Base-by-base conservation (phyloP, 345 rosid genomes). In the Gossypium turneri region DNA sequence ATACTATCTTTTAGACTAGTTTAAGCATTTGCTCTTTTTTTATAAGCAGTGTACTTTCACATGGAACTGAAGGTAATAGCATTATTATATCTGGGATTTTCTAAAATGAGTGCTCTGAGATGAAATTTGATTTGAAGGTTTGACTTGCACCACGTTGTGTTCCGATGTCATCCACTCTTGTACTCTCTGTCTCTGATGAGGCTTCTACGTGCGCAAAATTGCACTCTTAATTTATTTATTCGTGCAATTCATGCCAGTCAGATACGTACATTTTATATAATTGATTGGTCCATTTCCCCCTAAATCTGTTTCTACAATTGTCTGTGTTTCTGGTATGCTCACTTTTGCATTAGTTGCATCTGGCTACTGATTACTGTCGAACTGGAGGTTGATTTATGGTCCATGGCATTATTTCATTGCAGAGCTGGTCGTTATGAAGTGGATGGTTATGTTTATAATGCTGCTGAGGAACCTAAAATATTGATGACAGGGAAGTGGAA, bases 401-500 rank as follows among this genome's bases (percentile, higher is more conserved):
- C 43, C 3, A 51, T 7, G 12, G 9, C 5, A 27, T 55, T 61
- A 9, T 72, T 78, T 75, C n/a, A 70, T 80, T 70, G 72, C 88
- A 91, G 97, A 44, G 75, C 97, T 79, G 94, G 94, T 77, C 89
- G 97, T 20, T 92, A 87, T 79, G 97, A 92, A 82, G 97, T 92
- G 74, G 97, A 92, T 79, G 97, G 94, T 55, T 92, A 92, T 64
- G 92, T 90, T 25, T 92, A 90, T 77, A 88, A 85, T 74, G 92
- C 97, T 13, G 86, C 78, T 2, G 94, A 92, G 81, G 97, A 90
- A 76, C 97, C 97, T 22, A 89, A 88, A 70, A 73, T 91, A 80
- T 81, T 91, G 87, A 87, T 91, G 89, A 91, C 92, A 4, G 97
- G 97, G 75, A 89, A 91, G 82, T 90, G 94, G 94, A 90, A 90